phyloP scores from a whole-genome alignment of 345 rosid species.

The Citropsis articulata region DNA sequence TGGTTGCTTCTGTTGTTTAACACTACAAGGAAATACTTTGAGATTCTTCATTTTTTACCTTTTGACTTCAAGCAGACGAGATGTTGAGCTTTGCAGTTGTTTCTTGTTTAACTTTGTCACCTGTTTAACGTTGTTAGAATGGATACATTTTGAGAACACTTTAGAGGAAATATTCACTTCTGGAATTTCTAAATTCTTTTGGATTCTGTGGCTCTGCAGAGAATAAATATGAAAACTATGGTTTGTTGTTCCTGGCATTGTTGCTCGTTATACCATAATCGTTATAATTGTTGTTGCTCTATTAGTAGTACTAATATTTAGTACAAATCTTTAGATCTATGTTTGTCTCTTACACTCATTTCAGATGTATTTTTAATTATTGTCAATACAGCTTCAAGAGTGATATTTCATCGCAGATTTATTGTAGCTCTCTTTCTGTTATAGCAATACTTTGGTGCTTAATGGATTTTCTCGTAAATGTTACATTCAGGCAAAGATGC shows the following conservation, averaged over 20 bases:
- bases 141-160: neutral
- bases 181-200: neutral
- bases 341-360: neutral
- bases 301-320: neutral
- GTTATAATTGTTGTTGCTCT: neutral
- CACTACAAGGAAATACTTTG: neutral
- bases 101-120: neutral
- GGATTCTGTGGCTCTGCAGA: neutral
- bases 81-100: neutral
- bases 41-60: constrained; percentile 1
- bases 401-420: neutral
- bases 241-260: neutral
- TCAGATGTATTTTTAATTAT: neutral
- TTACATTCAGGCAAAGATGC: constrained; percentile 53
- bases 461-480: constrained; percentile 12
- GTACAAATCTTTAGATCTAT: neutral
- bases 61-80: neutral
- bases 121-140: neutral
- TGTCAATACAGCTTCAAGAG: neutral
- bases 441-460: neutral
- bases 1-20: neutral
- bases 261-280: neutral
- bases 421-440: neutral
- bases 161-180: neutral
- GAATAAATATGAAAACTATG: neutral